Conservation (phyloP, 257 asterid species). For the Solanum arcanum region DNA sequence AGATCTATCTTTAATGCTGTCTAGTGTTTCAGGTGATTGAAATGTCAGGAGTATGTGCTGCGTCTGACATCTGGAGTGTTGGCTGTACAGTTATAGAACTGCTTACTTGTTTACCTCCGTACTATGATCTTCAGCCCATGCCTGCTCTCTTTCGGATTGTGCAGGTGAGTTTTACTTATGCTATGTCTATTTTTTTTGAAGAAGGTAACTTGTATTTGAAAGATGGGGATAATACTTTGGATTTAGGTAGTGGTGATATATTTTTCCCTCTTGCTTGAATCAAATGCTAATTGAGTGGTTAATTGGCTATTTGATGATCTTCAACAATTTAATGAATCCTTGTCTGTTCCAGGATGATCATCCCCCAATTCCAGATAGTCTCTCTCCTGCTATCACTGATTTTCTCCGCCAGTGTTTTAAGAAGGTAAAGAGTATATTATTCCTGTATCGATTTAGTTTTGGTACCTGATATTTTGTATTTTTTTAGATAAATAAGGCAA, state of each 20-base stretch:
- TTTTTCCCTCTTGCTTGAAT: neutral
- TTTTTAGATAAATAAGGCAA: neutral
- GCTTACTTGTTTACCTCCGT: conserved; percentile 94
- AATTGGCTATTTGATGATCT: neutral
- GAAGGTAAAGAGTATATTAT: conserved; percentile 20
- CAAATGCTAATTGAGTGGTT: neutral
- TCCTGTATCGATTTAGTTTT: neutral
- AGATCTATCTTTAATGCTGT: conserved; percentile 3
- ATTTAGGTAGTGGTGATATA: neutral
- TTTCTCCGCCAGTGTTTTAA: conserved; percentile 40
- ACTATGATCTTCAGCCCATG: conserved; percentile 98
- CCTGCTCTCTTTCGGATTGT: conserved; percentile 97
- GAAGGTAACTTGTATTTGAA: neutral
- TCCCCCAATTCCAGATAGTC: conserved; percentile 45
- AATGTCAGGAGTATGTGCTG: conserved; percentile 99
- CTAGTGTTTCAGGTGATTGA: conserved; percentile 68
- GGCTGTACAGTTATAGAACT: conserved; percentile 99
- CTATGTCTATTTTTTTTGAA: neutral
- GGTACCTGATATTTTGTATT: neutral
- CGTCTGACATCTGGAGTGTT: conserved; percentile 99
- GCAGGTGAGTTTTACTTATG: conserved; percentile 43
- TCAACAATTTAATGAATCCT: neutral
- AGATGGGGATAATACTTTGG: neutral
- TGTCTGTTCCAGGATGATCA: conserved; percentile 27
- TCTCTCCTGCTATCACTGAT: conserved; percentile 40